Evolutionary conservation across 345 rosid genomes (phyloP).

Genomic region (Diplotaxis tenuifolia): DNA sequence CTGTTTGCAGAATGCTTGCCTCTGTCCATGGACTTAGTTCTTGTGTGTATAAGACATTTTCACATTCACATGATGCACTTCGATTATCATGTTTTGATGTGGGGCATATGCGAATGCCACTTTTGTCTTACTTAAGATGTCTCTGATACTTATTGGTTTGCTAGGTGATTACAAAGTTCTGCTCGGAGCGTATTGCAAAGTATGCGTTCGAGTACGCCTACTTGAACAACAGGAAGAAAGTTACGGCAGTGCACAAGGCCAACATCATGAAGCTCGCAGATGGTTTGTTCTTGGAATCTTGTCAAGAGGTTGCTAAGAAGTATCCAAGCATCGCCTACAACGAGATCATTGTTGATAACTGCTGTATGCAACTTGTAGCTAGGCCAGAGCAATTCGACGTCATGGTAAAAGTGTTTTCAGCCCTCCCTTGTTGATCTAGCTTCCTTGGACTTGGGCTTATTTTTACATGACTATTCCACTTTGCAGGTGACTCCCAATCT

Average conservation of each 20-base stretch:
- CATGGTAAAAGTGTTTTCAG: slow-evolving; percentile 54
- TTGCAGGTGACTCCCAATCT: slow-evolving; percentile 87
- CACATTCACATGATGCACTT: neutral
- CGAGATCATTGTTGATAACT: slow-evolving; percentile 92
- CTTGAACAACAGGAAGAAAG: slow-evolving; percentile 90
- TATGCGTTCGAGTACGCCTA: slow-evolving; percentile 98
- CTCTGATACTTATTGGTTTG: slow-evolving; percentile 28
- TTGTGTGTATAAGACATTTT: neutral
- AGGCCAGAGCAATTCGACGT: slow-evolving; percentile 99
- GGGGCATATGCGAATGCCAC: neutral
- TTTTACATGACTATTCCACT: neutral
- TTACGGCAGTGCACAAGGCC: slow-evolving; percentile 95
- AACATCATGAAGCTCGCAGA: slow-evolving; percentile 98
- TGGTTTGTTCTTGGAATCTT: slow-evolving; percentile 95
- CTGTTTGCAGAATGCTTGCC: neutral
- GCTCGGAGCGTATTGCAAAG: slow-evolving; percentile 92
- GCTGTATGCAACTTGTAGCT: slow-evolving; percentile 97
- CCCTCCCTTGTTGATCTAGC: neutral
- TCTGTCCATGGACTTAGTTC: neutral
- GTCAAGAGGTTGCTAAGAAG: slow-evolving; percentile 82
- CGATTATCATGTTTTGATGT: neutral
- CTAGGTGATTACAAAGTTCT: slow-evolving; percentile 98
- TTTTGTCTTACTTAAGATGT: slow-evolving; percentile 1
- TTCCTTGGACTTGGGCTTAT: neutral
- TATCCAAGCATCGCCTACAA: slow-evolving; percentile 86